Percentiles rank a stretch among this genome's conserved stretches.
phyloP scores from a whole-genome alignment of 2,329 filamentous ascomycete species.

The Xylariales sp. region DNA sequence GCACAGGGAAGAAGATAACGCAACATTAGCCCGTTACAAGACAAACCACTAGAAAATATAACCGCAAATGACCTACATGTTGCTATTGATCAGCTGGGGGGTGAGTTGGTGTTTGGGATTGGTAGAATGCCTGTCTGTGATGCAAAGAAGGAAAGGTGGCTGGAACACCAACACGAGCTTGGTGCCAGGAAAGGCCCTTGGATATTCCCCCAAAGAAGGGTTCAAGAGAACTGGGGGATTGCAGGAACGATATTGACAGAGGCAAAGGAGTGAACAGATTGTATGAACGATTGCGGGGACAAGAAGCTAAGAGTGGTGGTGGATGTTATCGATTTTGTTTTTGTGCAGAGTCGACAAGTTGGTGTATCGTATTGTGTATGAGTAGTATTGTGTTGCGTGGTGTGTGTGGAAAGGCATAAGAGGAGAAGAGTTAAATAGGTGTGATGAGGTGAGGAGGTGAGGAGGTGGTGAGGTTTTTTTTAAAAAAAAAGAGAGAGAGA shows the following conservation, averaged over 20 bases:
- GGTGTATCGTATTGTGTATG: neutral
- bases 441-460: constrained; percentile 1
- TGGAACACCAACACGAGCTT: neutral
- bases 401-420: neutral
- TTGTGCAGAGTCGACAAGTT: neutral
- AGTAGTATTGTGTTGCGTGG: constrained; percentile 6
- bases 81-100: neutral
- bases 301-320: constrained; percentile 1
- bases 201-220: neutral
- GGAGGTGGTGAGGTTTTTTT: no score
- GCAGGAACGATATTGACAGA: neutral
- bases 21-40: neutral
- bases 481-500: no score
- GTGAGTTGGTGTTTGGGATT: constrained; percentile 2
- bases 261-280: constrained; percentile 22
- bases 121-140: constrained; percentile 6
- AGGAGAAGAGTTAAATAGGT: constrained; percentile 19
- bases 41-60: neutral
- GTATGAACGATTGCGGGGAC: neutral
- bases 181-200: constrained; percentile 1
- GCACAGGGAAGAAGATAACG: neutral
- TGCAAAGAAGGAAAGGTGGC: neutral
- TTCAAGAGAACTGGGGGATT: neutral
- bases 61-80: constrained; percentile 9
- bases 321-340: neutral